A percentile compares a stretch with the other conserved stretches of the same genome.
Evolutionary conservation across 148 eudicot species (phyloP).

Genomic region (Pharnaceum exiguum): DNA sequence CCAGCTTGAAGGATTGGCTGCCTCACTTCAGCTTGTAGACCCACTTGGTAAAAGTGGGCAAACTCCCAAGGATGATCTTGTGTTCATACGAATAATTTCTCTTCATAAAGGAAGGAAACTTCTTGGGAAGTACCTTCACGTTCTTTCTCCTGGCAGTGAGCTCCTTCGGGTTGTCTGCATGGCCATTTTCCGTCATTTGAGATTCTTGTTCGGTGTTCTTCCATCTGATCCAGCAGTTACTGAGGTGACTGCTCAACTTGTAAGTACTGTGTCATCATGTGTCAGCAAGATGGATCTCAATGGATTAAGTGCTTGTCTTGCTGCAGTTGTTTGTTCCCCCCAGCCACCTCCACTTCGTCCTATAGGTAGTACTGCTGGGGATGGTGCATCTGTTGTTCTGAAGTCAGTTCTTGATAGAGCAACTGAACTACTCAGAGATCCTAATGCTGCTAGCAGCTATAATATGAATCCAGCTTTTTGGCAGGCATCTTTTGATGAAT

Average conservation of each 20-base stretch:
- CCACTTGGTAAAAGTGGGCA: constrained; percentile 62
- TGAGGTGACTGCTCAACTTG: constrained; percentile 40
- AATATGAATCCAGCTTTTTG: constrained; percentile 56
- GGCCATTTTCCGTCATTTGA: constrained; percentile 89
- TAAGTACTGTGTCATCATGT: constrained; percentile 41
- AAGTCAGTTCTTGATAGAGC: constrained; percentile 78
- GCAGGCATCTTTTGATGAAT: constrained; percentile 92
- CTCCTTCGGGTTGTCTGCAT: constrained; percentile 72
- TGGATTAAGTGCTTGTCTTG: constrained; percentile 91
- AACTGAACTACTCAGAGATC: constrained; percentile 54
- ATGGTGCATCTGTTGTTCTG: constrained; percentile 71
- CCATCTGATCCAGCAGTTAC: constrained; percentile 45
- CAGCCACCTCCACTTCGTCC: constrained; percentile 91
- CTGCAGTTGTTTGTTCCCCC: constrained; percentile 83
- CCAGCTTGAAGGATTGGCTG: constrained; percentile 74
- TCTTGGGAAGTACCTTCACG: constrained; percentile 58
- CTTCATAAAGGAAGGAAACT: constrained; percentile 90
- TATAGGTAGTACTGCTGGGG: constrained; percentile 76
- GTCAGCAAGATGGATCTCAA: constrained; percentile 71
- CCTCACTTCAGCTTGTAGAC: constrained; percentile 80
- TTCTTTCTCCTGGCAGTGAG: constrained; percentile 60
- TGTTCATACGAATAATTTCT: constrained; percentile 61
- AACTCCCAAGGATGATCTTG: constrained; percentile 60
- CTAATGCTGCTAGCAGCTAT: constrained; percentile 37
- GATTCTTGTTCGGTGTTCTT: constrained; percentile 70